A percentile compares a stretch with the other conserved stretches of the same genome.
phyloP scores from a whole-genome alignment of 345 rosid species.

The Psidium friedrichsthalianum region DNA sequence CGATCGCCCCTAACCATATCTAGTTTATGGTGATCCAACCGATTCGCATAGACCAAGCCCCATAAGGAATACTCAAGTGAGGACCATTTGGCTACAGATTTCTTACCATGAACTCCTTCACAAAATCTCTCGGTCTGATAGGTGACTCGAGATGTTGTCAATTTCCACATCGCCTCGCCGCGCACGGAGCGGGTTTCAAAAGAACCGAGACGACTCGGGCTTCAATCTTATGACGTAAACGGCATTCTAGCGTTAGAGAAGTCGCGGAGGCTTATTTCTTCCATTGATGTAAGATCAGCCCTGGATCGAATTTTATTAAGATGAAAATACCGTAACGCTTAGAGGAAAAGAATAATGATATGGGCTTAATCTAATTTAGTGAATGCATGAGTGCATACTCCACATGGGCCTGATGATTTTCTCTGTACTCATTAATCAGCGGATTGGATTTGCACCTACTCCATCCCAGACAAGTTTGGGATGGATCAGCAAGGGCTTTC shows the following conservation, averaged over 20 bases:
- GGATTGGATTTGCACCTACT: neutral
- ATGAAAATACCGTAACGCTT: neutral
- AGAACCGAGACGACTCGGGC: neutral
- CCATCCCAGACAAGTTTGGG: neutral
- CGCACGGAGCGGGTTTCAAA: neutral
- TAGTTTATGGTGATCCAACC: neutral
- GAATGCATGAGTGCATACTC: neutral
- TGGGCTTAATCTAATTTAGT: neutral
- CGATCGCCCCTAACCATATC: no score
- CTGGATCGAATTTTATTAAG: neutral
- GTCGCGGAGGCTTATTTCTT: neutral
- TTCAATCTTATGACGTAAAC: neutral
- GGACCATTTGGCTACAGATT: neutral
- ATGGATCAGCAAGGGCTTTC: no score
- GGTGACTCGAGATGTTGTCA: neutral
- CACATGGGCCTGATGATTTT: neutral
- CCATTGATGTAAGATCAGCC: accelerated
- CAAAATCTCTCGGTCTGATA: neutral
- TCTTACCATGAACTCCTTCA: neutral
- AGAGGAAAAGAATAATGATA: accelerated
- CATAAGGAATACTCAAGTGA: neutral
- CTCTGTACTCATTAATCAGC: no score
- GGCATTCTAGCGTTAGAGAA: neutral
- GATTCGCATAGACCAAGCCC: neutral
- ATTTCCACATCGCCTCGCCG: neutral